Evolutionary conservation across 176 grass and related monocot species (phyloP), one percentile per base, ranked within the genome.

Genomic region (Tillandsia leiboldiana): DNA sequence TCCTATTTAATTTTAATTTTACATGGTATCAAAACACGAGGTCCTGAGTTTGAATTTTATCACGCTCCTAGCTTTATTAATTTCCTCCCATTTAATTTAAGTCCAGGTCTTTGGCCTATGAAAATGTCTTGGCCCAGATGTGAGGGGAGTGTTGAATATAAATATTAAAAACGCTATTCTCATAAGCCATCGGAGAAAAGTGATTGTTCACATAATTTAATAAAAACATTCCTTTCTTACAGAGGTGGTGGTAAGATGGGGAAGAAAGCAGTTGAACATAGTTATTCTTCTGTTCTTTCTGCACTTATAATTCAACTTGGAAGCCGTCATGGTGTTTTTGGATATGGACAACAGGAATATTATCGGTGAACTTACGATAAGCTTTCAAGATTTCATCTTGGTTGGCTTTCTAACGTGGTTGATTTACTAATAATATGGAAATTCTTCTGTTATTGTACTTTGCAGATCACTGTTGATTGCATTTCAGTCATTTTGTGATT

Each of bases 401-500:
- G 15, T 15, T 69, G 9, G 10, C n/a, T 56, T 27, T 18, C 49
- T 12, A 53, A n/a, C n/a, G 4, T 54, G 76, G 65, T 67, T 26
- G 69, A 71, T 65, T 88, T 47, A 76, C 26, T 11, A 20, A 52
- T 23, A 68, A 2, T 10, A 33, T 12, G 12, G 15, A 23, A 61
- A 18, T 61, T 61, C 22, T 76, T 74, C 56, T 20, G 23, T 61
- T 28, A 20, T 27, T 59, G 75, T 85, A 63, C 67, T 65, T 59
- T 87, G 68, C 77, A 96, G 93, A 72, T 75, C 74, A 11, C 79
- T 97, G 73, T 78, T 97, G 79, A 83, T 86, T 64, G 86, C 93
- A 66, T 92, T 97, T 87, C 86, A 92, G 74, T 92, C 93, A 77
- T 97, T 97, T 77, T 97, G 93, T 66, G 93, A 97, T 65, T 97